Conservation (phyloP, 1,284 basidiomycete genomes). For the Rhodotorula mucilaginosa region DNA sequence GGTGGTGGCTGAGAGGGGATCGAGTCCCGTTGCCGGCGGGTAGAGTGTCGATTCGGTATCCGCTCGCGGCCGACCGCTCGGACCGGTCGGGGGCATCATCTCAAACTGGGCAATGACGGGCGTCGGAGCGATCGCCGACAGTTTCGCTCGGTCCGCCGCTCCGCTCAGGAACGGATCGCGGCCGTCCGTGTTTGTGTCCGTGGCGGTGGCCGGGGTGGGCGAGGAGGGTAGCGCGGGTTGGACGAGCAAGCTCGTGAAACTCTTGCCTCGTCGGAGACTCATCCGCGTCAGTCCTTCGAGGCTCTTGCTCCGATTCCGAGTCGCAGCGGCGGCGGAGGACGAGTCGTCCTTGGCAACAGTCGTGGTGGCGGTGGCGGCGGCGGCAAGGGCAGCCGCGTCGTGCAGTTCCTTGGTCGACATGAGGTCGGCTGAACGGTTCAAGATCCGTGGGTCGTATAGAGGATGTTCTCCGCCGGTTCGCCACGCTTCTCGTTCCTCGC, state of each 20-base stretch:
- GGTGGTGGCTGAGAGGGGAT: background rate
- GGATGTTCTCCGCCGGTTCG: conserved; percentile 12
- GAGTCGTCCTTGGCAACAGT: background rate
- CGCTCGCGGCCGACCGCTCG: conserved; percentile 4
- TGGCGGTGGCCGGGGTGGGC: background rate
- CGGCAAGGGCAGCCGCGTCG: background rate
- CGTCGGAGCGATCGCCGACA: conserved; percentile 8
- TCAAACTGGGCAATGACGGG: conserved; percentile 27
- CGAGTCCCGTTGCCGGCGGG: background rate
- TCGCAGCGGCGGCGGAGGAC: background rate
- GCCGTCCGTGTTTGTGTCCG: conserved; percentile 4
- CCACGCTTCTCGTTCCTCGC: conserved; percentile 23
- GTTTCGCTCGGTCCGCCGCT: background rate
- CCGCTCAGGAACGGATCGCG: conserved; percentile 11
- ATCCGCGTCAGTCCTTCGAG: conserved; percentile 33
- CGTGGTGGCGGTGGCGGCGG: background rate
- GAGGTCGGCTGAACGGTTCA: background rate
- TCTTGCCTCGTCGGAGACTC: conserved; percentile 30
- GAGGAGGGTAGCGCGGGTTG: background rate
- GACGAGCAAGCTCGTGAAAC: conserved; percentile 36
- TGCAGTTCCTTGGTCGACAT: background rate
- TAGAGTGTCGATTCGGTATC: background rate
- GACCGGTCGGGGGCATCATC: conserved; percentile 8
- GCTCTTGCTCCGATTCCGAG: conserved; percentile 21
- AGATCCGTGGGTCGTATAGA: background rate